phyloP scores from a whole-genome alignment of 139 green algal genomes.

The Chloropicon primus region DNA sequence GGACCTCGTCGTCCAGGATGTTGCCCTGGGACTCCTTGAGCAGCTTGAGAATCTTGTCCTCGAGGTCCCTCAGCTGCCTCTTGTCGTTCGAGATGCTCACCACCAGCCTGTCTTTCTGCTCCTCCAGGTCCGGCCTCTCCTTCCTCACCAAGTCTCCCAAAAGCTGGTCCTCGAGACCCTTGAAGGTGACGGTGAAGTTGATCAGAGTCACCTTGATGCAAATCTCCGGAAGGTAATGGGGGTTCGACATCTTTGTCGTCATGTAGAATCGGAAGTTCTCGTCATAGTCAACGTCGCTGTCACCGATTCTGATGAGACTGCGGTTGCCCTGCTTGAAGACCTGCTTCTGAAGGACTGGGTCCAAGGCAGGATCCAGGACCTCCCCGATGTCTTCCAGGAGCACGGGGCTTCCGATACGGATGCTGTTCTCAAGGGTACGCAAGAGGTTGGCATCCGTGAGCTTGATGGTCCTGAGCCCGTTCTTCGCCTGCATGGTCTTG shows the following conservation, averaged over 20 bases:
- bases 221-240: constrained; percentile 13
- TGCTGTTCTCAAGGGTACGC: constrained; percentile 77
- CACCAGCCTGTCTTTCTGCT: not conserved
- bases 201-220: constrained; percentile 16
- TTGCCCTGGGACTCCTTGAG: constrained; percentile 1
- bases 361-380: constrained; percentile 80
- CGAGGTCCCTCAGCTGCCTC: not conserved
- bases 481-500: constrained; percentile 63
- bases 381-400: constrained; percentile 88
- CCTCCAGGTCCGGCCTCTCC: constrained; percentile 7
- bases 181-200: constrained; percentile 10
- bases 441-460: constrained; percentile 77
- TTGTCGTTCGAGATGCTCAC: constrained; percentile 11
- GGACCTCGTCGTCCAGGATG: constrained; percentile 8
- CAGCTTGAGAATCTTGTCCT: not conserved
- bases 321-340: constrained; percentile 39
- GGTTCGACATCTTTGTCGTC: constrained; percentile 14
- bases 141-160: constrained; percentile 16
- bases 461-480: constrained; percentile 62
- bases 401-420: constrained; percentile 72
- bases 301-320: not conserved
- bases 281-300: constrained; percentile 12
- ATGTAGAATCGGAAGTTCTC: constrained; percentile 13
- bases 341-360: constrained; percentile 76
- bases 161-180: constrained; percentile 16